A percentile compares a stretch with the other conserved stretches of the same genome.
Conservation (phyloP, 2,329 filamentous ascomycete species). For the Xylariaceae sp. region DNA sequence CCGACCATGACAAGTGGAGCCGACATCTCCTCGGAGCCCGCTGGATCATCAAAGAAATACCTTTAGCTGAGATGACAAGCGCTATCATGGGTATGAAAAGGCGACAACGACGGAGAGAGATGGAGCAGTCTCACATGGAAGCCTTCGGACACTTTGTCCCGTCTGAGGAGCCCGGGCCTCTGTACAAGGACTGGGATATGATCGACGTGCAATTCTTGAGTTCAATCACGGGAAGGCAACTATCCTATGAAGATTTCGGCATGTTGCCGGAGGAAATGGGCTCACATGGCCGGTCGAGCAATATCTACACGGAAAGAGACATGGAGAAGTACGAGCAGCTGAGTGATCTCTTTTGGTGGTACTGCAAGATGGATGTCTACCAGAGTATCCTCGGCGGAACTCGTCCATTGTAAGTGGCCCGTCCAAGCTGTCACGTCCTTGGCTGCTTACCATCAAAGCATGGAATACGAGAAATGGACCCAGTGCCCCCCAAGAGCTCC, state of each 20-base stretch:
- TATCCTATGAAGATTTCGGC: slow-evolving; percentile 47
- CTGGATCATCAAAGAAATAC: slow-evolving; percentile 74
- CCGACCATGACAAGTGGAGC: slow-evolving; percentile 93
- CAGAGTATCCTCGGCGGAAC: slow-evolving; percentile 87
- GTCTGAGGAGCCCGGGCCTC: slow-evolving; percentile 16
- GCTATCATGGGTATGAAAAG: slow-evolving; percentile 59
- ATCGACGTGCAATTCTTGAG: slow-evolving; percentile 32
- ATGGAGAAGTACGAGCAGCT: slow-evolving; percentile 73
- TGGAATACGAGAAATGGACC: slow-evolving; percentile 75
- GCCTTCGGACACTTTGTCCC: slow-evolving; percentile 13
- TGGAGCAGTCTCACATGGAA: slow-evolving; percentile 17
- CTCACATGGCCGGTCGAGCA: slow-evolving; percentile 20
- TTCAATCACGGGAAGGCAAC: slow-evolving; percentile 41
- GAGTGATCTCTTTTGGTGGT: slow-evolving; percentile 92
- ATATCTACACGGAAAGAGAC: slow-evolving; percentile 48
- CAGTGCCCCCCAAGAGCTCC: slow-evolving; percentile 80
- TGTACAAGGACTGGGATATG: slow-evolving; percentile 26
- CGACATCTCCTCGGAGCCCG: slow-evolving; percentile 81
- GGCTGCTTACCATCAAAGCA: slow-evolving; percentile 38
- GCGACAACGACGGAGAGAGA: slow-evolving; percentile 21
- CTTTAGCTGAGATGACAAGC: slow-evolving; percentile 65
- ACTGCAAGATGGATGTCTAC: slow-evolving; percentile 86
- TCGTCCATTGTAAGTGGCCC: slow-evolving; percentile 63
- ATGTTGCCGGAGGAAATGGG: slow-evolving; percentile 22
- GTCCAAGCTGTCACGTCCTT: slow-evolving; percentile 1